Evolutionary conservation across 768 basidiomycete species (phyloP).

Genomic region (Suillus paluster): DNA sequence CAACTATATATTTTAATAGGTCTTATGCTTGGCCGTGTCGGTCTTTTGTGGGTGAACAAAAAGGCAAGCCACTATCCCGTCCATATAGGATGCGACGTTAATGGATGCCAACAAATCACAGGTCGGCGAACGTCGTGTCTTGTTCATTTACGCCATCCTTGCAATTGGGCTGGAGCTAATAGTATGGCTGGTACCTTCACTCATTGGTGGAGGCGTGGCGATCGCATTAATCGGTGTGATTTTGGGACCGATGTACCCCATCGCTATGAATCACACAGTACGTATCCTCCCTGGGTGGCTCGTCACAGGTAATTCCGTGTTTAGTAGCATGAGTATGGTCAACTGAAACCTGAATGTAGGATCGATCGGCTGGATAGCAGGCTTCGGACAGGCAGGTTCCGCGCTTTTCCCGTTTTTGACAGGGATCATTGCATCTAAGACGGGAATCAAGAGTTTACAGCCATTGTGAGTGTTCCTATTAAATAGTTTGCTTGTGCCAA

Average conservation of each 20-base stretch:
- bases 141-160: conserved; percentile 34
- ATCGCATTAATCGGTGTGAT: conserved; percentile 68
- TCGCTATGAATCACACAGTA: conserved; percentile 43
- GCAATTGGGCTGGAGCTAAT: conserved; percentile 60
- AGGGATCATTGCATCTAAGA: conserved; percentile 45
- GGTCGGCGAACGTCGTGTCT: conserved; percentile 36
- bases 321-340: conserved; percentile 24
- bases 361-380: conserved; percentile 57
- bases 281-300: conserved; percentile 41
- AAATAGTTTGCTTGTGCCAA: not conserved
- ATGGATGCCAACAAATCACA: conserved; percentile 12
- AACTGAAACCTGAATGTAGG: conserved; percentile 34
- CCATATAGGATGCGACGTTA: not conserved
- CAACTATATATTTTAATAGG: conserved; percentile 17
- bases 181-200: conserved; percentile 71
- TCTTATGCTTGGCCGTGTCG: conserved; percentile 34
- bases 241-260: conserved; percentile 78
- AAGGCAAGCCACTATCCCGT: conserved; percentile 19
- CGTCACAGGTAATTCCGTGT: conserved; percentile 25
- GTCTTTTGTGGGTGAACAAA: conserved; percentile 32
- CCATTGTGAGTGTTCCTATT: conserved; percentile 45
- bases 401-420: conserved; percentile 57
- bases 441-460: conserved; percentile 50
- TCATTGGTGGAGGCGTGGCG: conserved; percentile 66
- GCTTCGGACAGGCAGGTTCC: conserved; percentile 54